Base-by-base conservation (phyloP, 73 alveolate genomes). In the Stentor coeruleus region DNA sequence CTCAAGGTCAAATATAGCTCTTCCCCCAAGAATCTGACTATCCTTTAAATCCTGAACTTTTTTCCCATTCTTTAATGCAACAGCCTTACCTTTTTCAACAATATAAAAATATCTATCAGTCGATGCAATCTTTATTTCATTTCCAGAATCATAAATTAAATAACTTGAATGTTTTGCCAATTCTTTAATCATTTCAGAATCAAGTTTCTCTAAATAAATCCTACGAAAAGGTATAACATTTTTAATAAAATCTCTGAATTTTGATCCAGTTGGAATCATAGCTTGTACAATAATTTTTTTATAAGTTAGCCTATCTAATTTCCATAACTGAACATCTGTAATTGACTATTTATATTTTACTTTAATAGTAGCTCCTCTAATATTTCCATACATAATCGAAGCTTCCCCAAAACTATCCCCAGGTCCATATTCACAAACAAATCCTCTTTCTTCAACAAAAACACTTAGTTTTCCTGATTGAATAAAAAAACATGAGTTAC, bases 321-420 rank as follows among this genome's bases (percentile, higher is more conserved):
- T 66, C 37, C 79, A 66, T 28, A 66, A 40, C 15, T 26, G 20
- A 1, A 26, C 11, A 1, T 66, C 39, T 20, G 36, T 33, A 20
- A 66, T 66, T 28, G 79, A 37, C n/a, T 20, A 66, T 20, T 28
- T 49, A 49, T 11, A 49, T 6, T 49, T 49, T 49, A 49, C 66
- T 20, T 49, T 6, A 49, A 49, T 66, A 20, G 79, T 66, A 37
- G 79, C 79, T 1, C 79, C 79, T 66, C 79, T 20, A 1, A 66
- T 66, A 66, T 66, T 66, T 31, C 79, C 79, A 66, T 66, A 66
- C 79, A 66, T 66, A 1, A 66, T 20, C 40, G 79, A 20, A 20
- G 37, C 79, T 40, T 66, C 79, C 15, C 79, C 79, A 33, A 66
- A 66, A 31, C 79, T 66, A 33, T 66, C 79, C 14, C 37, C 79